Percentiles rank a stretch among this genome's conserved stretches.
Evolutionary conservation across 2,329 filamentous ascomycete species (phyloP).

Genomic region (Colletotrichum somersetense): DNA sequence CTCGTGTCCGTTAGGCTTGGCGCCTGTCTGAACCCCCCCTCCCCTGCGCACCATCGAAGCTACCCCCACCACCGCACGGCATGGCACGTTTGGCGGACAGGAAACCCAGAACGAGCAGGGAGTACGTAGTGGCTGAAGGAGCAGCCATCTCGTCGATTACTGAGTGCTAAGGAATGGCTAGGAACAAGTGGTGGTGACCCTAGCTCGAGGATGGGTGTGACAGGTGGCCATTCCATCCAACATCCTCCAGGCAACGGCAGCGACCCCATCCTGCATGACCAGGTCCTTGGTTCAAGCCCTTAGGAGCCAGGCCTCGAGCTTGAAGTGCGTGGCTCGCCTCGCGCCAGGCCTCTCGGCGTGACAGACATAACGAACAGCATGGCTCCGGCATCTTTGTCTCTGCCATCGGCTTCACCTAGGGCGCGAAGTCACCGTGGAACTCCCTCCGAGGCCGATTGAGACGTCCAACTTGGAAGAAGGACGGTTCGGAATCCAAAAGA

Average conservation of each 20-base stretch:
- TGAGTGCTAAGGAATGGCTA: slow-evolving; percentile 35
- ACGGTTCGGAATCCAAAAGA: neutral
- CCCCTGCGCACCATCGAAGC: slow-evolving; percentile 13
- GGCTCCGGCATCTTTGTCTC: neutral
- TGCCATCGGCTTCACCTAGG: slow-evolving; percentile 15
- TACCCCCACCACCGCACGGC: slow-evolving; percentile 33
- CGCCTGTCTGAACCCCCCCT: slow-evolving; percentile 21
- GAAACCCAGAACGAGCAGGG: slow-evolving; percentile 17
- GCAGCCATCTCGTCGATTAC: neutral
- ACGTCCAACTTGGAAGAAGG: neutral
- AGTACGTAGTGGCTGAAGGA: slow-evolving; percentile 15
- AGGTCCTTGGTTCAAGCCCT: neutral
- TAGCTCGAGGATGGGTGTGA: neutral
- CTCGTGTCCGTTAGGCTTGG: slow-evolving; percentile 29
- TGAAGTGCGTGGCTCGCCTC: slow-evolving; percentile 1
- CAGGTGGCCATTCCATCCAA: slow-evolving; percentile 15
- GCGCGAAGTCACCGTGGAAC: slow-evolving; percentile 9
- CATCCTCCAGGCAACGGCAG: slow-evolving; percentile 19
- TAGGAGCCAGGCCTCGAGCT: slow-evolving; percentile 6
- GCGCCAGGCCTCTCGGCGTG: slow-evolving; percentile 1
- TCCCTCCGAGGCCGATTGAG: slow-evolving; percentile 15
- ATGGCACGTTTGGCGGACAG: slow-evolving; percentile 23
- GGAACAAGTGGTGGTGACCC: slow-evolving; percentile 11
- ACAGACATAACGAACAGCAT: slow-evolving; percentile 11
- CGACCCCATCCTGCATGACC: slow-evolving; percentile 11